phyloP scores from a whole-genome alignment of 164 flowering plant species.

The Cinnamomum chago region DNA sequence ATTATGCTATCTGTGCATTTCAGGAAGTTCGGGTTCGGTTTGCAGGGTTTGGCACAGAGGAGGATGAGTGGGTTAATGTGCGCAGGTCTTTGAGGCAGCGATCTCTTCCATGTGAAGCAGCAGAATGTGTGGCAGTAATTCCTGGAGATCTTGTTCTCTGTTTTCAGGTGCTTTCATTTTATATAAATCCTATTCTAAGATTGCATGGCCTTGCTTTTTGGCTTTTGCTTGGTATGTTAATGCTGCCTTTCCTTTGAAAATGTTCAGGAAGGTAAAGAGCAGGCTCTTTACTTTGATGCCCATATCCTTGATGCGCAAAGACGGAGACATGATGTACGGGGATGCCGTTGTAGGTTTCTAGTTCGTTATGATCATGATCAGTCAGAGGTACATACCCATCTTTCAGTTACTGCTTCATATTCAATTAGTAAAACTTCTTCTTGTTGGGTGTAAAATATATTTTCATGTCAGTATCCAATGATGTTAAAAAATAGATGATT shows the following conservation, averaged over 20 bases:
- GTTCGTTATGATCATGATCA: constrained; percentile 95
- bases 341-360: constrained; percentile 96
- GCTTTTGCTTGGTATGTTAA: not conserved
- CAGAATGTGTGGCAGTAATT: constrained; percentile 94
- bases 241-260: not conserved
- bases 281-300: constrained; percentile 97
- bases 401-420: not conserved
- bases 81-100: constrained; percentile 79
- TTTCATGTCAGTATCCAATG: not conserved
- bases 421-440: not conserved
- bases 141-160: constrained; percentile 95
- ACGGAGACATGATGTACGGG: constrained; percentile 93
- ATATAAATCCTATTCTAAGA: not conserved
- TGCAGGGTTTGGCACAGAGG: constrained; percentile 92
- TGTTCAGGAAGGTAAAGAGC: constrained; percentile 95
- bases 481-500: not conserved
- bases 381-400: constrained; percentile 63
- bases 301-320: constrained; percentile 97
- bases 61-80: constrained; percentile 95
- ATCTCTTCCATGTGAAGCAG: constrained; percentile 95
- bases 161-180: constrained; percentile 62
- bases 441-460: not conserved
- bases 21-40: constrained; percentile 94
- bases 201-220: not conserved
- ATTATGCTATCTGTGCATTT: constrained; percentile 2